Conservation (phyloP, 2,329 filamentous ascomycete genomes). For the Beauveria medogensis region DNA sequence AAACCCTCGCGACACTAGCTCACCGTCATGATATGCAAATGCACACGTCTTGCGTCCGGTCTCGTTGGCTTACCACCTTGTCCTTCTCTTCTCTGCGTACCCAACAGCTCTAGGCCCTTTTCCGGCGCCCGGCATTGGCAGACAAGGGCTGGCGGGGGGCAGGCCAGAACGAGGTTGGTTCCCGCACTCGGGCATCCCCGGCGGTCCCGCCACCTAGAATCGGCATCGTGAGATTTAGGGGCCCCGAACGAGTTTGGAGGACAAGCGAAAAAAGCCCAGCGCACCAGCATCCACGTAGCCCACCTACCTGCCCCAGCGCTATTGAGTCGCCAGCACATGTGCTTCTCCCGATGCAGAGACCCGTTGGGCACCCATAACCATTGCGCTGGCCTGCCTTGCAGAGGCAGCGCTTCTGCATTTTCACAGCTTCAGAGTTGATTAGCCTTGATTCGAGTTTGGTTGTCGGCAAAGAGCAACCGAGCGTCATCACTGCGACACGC, state of each 20-base stretch:
- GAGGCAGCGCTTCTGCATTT: not conserved
- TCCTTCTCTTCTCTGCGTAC: not conserved
- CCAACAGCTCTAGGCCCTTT: not conserved
- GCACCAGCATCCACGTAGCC: not conserved
- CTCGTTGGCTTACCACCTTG: not conserved
- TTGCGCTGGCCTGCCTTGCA: not conserved
- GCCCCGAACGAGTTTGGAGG: not conserved
- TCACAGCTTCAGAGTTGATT: not conserved
- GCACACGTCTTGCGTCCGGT: slow-evolving; percentile 5
- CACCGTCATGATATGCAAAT: slow-evolving; percentile 3
- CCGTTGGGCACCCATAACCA: slow-evolving; percentile 2
- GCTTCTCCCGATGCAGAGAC: not conserved
- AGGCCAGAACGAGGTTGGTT: slow-evolving; percentile 6
- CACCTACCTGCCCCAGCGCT: not conserved
- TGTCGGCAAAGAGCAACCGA: not conserved
- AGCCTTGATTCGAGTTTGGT: not conserved
- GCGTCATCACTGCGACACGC: not conserved
- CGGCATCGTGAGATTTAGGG: slow-evolving; percentile 12
- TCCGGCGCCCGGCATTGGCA: not conserved
- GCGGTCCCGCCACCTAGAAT: slow-evolving; percentile 5
- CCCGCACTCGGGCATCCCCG: slow-evolving; percentile 4
- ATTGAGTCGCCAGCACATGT: not conserved
- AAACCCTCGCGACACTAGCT: not conserved
- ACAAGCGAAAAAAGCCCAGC: not conserved
- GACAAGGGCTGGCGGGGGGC: not conserved